Conservation (phyloP, 2,329 filamentous ascomycete genomes). For the Trichoderma koningiopsis region DNA sequence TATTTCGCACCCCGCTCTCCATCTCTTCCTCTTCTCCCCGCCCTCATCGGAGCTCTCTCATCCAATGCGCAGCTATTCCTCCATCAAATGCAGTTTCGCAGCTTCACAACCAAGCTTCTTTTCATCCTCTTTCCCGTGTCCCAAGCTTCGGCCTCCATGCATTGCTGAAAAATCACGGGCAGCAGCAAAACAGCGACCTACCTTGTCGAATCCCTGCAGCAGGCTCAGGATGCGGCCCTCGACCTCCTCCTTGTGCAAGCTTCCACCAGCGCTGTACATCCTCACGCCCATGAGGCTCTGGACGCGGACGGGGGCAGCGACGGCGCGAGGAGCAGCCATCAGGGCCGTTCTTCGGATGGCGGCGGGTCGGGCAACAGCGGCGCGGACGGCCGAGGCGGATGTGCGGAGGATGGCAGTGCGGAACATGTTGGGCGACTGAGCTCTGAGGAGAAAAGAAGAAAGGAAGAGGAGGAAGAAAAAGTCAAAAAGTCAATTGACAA, state of each 20-base stretch:
- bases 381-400: constrained; percentile 58
- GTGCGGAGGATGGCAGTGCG: constrained; percentile 81
- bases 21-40: not conserved
- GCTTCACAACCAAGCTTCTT: rapidly evolving
- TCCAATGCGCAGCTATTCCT: constrained; percentile 1
- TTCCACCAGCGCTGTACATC: constrained; percentile 82
- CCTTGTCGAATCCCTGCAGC: constrained; percentile 95
- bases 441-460: not conserved
- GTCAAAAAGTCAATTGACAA: constrained; percentile 9
- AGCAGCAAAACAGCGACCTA: constrained; percentile 31
- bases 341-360: constrained; percentile 59
- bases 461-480: not conserved
- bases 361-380: constrained; percentile 45
- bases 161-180: not conserved
- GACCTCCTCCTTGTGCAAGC: constrained; percentile 80
- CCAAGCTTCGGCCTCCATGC: not conserved
- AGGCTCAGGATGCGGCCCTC: constrained; percentile 91
- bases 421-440: constrained; percentile 65
- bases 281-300: constrained; percentile 70
- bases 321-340: constrained; percentile 59
- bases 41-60: not conserved
- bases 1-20: constrained; percentile 11
- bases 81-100: not conserved
- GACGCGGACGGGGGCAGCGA: constrained; percentile 53
- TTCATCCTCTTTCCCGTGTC: not conserved